These are phyloP conservation scores for Buddleja alternifolia DNA, from an alignment of 257 asterid species.

Conservation along the genomic window DNA sequence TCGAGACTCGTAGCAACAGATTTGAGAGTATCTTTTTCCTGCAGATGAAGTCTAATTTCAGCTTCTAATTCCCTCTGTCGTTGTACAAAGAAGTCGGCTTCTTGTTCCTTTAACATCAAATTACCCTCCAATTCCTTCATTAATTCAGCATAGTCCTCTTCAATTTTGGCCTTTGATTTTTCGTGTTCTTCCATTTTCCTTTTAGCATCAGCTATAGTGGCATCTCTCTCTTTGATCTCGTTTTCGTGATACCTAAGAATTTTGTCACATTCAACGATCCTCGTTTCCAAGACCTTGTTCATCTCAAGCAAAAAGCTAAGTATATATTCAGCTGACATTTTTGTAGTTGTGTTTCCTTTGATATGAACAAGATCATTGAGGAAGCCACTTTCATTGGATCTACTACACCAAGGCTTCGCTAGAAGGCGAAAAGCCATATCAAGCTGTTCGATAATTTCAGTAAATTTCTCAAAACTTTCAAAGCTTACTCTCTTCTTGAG, in stretches of 20 bases:
- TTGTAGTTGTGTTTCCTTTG: conserved; percentile 28
- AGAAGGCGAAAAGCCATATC: conserved; percentile 50
- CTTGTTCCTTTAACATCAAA: conserved; percentile 42
- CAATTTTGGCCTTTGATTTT: conserved; percentile 40
- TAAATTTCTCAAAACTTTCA: conserved; percentile 33
- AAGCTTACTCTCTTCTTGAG: conserved; percentile 28
- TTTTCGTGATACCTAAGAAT: conserved; percentile 35
- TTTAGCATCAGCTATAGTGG: conserved; percentile 38
- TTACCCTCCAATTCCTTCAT: conserved; percentile 44
- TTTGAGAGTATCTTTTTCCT: conserved; percentile 40
- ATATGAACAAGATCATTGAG: conserved; percentile 30
- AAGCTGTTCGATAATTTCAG: conserved; percentile 46
- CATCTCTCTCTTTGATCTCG: conserved; percentile 46
- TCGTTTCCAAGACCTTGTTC: conserved; percentile 61
- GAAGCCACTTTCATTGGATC: conserved; percentile 34
- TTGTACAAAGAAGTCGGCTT: conserved; percentile 30
- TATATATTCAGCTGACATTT: conserved; percentile 33
- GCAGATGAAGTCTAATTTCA: conserved; percentile 39
- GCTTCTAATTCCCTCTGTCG: conserved; percentile 42
- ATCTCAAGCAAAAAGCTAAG: conserved; percentile 50
- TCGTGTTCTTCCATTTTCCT: conserved; percentile 51
- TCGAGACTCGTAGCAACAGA: conserved; percentile 42
- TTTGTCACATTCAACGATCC: conserved; percentile 46
- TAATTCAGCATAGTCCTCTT: conserved; percentile 40
- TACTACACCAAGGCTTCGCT: conserved; percentile 45